A percentile compares a stretch with the other conserved stretches of the same genome.
phyloP scores from a whole-genome alignment of 2,329 filamentous ascomycete genomes.

The Parastagonospora nodorum region DNA sequence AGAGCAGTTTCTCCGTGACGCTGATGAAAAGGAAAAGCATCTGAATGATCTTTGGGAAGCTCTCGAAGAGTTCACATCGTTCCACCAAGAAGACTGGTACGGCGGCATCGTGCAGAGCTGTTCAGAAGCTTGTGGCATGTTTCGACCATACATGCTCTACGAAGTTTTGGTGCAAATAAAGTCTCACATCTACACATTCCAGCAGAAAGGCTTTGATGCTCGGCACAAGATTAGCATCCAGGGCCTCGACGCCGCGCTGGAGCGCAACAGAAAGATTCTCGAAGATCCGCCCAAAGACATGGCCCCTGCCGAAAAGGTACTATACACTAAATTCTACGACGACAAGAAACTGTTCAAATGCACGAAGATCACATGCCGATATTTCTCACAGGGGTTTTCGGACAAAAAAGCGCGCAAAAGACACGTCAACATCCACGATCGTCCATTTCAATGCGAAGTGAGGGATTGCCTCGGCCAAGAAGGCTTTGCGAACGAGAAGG shows the following conservation, averaged over 20 bases:
- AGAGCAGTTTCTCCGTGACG: conserved; percentile 18
- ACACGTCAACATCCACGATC: conserved; percentile 49
- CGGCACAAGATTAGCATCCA: conserved; percentile 39
- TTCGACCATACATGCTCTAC: conserved; percentile 20
- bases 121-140: conserved; percentile 14
- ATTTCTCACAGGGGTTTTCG: conserved; percentile 52
- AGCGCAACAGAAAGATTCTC: conserved; percentile 36
- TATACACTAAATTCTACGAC: conserved; percentile 44
- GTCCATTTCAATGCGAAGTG: conserved; percentile 48
- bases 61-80: conserved; percentile 28
- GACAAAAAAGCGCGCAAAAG: conserved; percentile 33
- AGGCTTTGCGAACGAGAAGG: conserved; percentile 50
- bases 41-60: conserved; percentile 13
- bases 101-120: conserved; percentile 17
- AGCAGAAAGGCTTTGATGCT: conserved; percentile 36
- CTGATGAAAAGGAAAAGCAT: not conserved
- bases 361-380: conserved; percentile 47
- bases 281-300: conserved; percentile 27
- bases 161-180: conserved; percentile 29
- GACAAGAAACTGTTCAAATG: conserved; percentile 49
- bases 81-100: conserved; percentile 23
- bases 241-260: conserved; percentile 27
- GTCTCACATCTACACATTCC: conserved; percentile 37
- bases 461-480: conserved; percentile 41
- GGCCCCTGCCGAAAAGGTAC: conserved; percentile 3